Evolutionary conservation across 345 rosid species (phyloP).

Genomic region (Pelargonium nanum): DNA sequence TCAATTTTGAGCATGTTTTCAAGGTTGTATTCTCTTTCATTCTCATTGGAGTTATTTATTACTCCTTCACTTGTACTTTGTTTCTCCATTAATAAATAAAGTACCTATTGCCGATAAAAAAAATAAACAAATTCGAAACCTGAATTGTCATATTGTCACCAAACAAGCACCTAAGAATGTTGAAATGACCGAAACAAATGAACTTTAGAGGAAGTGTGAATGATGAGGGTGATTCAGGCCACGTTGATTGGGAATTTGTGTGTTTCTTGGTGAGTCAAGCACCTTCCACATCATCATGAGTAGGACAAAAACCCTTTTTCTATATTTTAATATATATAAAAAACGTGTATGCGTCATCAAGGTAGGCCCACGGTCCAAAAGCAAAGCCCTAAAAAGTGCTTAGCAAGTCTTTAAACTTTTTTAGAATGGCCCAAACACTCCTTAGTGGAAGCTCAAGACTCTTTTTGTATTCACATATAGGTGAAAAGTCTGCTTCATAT

Average conservation of each 20-base stretch:
- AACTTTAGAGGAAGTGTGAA: neutral
- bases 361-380: conserved; percentile 12
- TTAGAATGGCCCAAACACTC: conserved; percentile 17
- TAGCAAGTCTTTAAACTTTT: conserved; percentile 8
- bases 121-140: too few species aligned
- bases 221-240: neutral
- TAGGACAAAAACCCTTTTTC: conserved; percentile 39
- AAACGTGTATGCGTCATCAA: conserved; percentile 24
- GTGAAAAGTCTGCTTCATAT: conserved; percentile 4
- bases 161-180: neutral
- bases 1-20: too few species aligned
- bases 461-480: conserved; percentile 17
- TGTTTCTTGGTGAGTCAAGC: conserved; percentile 17
- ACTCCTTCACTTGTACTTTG: too few species aligned
- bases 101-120: too few species aligned
- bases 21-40: too few species aligned
- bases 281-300: conserved; percentile 43
- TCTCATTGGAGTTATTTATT: too few species aligned
- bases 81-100: too few species aligned
- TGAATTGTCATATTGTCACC: too few species aligned
- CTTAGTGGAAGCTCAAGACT: conserved; percentile 13
- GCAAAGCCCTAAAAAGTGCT: conserved; percentile 16
- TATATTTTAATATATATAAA: conserved; percentile 4
- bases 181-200: neutral
- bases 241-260: conserved; percentile 15